phyloP scores from a whole-genome alignment of 495 filamentous ascomycete species.

The Cetradonia linearis region DNA sequence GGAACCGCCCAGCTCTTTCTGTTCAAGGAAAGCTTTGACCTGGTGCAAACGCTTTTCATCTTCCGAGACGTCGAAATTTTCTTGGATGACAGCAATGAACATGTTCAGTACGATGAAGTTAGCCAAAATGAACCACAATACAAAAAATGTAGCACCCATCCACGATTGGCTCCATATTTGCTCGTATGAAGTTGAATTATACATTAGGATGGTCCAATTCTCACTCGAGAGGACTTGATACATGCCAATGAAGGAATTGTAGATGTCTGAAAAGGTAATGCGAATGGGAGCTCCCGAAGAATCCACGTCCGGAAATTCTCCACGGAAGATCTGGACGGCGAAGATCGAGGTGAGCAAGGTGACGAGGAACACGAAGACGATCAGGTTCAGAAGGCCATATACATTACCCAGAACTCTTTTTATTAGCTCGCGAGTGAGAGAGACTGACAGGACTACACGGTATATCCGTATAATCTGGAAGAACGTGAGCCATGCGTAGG shows the following conservation, averaged over 20 bases:
- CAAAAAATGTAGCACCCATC: conserved; percentile 88
- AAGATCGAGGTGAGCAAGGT: conserved; percentile 92
- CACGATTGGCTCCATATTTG: conserved; percentile 58
- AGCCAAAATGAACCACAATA: conserved; percentile 88
- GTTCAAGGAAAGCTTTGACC: conserved; percentile 85
- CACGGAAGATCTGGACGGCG: conserved; percentile 84
- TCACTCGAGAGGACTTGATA: conserved; percentile 97
- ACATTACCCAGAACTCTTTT: conserved; percentile 79
- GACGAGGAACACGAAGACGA: conserved; percentile 91
- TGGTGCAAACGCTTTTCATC: conserved; percentile 96
- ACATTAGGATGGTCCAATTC: conserved; percentile 85
- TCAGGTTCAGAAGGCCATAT: conserved; percentile 85
- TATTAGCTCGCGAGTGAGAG: conserved; percentile 77
- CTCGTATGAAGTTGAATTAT: conserved; percentile 64
- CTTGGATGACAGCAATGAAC: conserved; percentile 99
- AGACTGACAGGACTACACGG: conserved; percentile 79
- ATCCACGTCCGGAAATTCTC: conserved; percentile 58
- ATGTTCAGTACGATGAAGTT: conserved; percentile 98
- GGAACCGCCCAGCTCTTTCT: conserved; percentile 67
- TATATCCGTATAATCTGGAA: conserved; percentile 93
- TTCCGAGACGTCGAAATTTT: conserved; percentile 99
- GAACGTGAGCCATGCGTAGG: conserved; percentile 81
- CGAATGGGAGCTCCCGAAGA: conserved; percentile 44
- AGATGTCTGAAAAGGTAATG: conserved; percentile 80
- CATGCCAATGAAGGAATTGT: conserved; percentile 95